Conservation (phyloP, 371 early-diverging fungal species). For the Mucor sp. region DNA sequence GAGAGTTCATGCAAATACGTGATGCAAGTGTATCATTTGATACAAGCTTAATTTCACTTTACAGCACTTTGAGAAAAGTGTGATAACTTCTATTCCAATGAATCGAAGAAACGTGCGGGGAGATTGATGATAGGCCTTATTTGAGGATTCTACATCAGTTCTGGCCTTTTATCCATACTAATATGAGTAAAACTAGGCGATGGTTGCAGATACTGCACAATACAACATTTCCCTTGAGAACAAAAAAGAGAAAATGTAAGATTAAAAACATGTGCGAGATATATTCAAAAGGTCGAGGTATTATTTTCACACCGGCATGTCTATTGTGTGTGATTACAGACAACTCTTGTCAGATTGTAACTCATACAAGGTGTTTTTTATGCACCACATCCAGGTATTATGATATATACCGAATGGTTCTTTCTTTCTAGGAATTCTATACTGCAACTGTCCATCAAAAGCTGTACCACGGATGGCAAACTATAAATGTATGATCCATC, state of each 20-base stretch:
- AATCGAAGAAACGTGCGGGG: no score
- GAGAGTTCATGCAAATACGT: no score
- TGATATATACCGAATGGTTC: background rate
- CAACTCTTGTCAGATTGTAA: background rate
- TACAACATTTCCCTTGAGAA: no score
- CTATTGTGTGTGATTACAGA: background rate
- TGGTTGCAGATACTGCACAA: no score
- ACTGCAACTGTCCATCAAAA: background rate
- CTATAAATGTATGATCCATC: background rate
- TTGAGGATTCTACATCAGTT: no score
- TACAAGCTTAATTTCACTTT: no score
- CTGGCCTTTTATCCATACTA: no score
- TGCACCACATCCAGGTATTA: background rate
- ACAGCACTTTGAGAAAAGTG: no score
- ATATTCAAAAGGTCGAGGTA: background rate
- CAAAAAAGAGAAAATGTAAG: background rate
- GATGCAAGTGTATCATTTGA: no score
- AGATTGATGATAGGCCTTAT: no score
- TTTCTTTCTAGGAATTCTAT: background rate
- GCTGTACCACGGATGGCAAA: background rate
- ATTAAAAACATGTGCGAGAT: background rate
- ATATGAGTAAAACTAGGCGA: no score
- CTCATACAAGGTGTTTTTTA: background rate
- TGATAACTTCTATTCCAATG: no score
- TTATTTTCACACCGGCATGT: background rate